Base-by-base conservation (phyloP, 2,329 filamentous ascomycete genomes). In the Escovopsis sp. region DNA sequence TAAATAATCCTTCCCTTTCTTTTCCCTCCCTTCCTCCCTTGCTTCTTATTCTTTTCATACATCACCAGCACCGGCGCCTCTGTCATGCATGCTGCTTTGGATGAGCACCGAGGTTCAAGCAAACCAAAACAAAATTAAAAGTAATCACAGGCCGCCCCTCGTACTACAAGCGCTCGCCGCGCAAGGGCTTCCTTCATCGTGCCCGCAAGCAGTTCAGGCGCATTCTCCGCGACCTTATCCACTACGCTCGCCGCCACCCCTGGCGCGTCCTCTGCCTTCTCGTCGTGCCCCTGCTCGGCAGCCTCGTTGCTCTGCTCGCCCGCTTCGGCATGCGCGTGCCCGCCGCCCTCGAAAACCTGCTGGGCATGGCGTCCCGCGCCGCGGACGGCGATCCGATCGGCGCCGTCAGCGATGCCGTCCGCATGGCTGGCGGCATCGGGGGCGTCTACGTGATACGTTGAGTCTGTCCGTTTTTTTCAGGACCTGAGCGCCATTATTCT, bases 261-360 rank as follows among this genome's bases (percentile, higher is more conserved):
- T 61, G 85, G 52, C 92, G 92, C 61, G 82, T 93, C 33, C 82
- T 94, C 63, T 67, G 83, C 65, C 71, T 86, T 42, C 79, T 94
- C 42, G 70, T 94, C 48, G 75, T 94, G 70, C 88, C 88, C 9
- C 68, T 96, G 39, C 63, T 94, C 48, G 88, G 88, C 23, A 79
- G 83, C 19, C 60, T 94, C 45, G 77, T 77, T 8, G 82, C 79
- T 32, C 63, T 94, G 31, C 69, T 94, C 31, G 72, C 73, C 27
- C 75, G 77, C 51, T 81, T 94, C 55, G 87, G 87, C 16, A 65
- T 96, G 41, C 69, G 78, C 42, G 57, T 94, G 43, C 87, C 87
- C 1, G 64, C 66, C 5, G 58, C 65, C 11, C 51, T 86, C 40
- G 66, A 75, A 58, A 62, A 65, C 48, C 62, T 73, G 64, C 54